Conservation (phyloP, 2,329 filamentous ascomycete genomes). For the Sporothrix protearum region DNA sequence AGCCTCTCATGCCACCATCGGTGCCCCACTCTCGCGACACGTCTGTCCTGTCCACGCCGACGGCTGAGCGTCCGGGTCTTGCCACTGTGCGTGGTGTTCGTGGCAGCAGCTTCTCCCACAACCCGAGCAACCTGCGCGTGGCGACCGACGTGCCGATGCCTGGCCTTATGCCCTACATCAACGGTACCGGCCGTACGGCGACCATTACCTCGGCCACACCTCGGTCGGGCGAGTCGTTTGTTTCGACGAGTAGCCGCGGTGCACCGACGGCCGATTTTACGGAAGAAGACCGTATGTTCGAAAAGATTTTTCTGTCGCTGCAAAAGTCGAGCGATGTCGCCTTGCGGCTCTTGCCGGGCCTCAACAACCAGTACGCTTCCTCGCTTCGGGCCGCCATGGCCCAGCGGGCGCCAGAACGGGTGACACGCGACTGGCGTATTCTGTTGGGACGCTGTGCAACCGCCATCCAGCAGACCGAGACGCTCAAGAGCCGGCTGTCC, state of each 20-base stretch:
- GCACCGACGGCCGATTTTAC: slow-evolving; percentile 56
- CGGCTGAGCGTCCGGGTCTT: slow-evolving; percentile 45
- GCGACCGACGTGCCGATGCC: slow-evolving; percentile 51
- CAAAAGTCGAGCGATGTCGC: slow-evolving; percentile 71
- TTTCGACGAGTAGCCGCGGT: slow-evolving; percentile 52
- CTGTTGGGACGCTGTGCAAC: slow-evolving; percentile 69
- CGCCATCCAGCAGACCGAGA: slow-evolving; percentile 69
- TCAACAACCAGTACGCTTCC: slow-evolving; percentile 62
- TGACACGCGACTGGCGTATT: slow-evolving; percentile 63
- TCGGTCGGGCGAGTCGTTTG: slow-evolving; percentile 77
- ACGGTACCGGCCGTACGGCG: slow-evolving; percentile 49
- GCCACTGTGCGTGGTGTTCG: slow-evolving; percentile 39
- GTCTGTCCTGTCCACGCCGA: slow-evolving; percentile 43
- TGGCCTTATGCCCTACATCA: slow-evolving; percentile 43
- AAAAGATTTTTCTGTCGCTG: slow-evolving; percentile 74
- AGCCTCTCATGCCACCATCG: slow-evolving; percentile 42
- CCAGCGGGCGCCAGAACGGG: slow-evolving; percentile 55
- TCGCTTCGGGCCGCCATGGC: slow-evolving; percentile 62
- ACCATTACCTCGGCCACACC: slow-evolving; percentile 63
- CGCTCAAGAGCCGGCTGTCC: slow-evolving; percentile 68
- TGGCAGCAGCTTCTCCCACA: slow-evolving; percentile 41
- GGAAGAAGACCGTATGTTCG: slow-evolving; percentile 78
- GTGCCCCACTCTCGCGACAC: slow-evolving; percentile 35
- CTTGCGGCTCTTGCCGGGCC: slow-evolving; percentile 65
- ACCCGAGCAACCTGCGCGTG: slow-evolving; percentile 54